Conservation (phyloP, 2,329 filamentous ascomycete genomes). For the Aaosphaeria pasadenensis region DNA sequence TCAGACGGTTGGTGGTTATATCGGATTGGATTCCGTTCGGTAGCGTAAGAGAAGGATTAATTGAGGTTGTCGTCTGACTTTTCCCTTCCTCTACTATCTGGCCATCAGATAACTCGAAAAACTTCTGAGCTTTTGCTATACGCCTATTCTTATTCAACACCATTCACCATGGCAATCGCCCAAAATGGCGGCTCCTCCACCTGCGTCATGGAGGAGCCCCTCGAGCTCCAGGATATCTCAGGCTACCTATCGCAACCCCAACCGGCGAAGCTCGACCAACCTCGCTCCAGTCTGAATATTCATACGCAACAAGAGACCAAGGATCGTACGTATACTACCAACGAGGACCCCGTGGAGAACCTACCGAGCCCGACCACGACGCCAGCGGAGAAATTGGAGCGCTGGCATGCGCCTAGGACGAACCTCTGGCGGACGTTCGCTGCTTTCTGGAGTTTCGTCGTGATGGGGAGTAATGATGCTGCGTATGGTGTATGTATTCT, state of each 20-base stretch:
- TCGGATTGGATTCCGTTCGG: too few relatives aligned
- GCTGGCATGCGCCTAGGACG: conserved; percentile 61
- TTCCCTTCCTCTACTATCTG: too few relatives aligned
- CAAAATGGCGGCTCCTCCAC: conserved; percentile 34
- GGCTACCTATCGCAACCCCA: conserved; percentile 15
- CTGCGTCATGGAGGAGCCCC: conserved; percentile 28
- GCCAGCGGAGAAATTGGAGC: conserved; percentile 45
- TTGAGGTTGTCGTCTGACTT: too few relatives aligned
- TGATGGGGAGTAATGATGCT: conserved; percentile 69
- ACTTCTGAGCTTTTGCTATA: too few relatives aligned
- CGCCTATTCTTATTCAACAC: too few relatives aligned
- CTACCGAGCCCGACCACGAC: conserved; percentile 47
- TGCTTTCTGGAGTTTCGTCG: conserved; percentile 60
- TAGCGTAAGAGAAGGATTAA: too few relatives aligned
- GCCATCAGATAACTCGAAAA: too few relatives aligned
- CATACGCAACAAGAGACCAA: conserved; percentile 12
- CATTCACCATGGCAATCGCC: conserved; percentile 15
- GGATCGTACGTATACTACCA: conserved; percentile 2
- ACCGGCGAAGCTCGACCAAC: conserved; percentile 14
- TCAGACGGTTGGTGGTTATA: too few relatives aligned
- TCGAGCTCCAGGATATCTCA: conserved; percentile 31
- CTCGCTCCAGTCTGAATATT: conserved; percentile 11
- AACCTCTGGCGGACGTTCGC: conserved; percentile 60
- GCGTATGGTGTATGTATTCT: conserved; percentile 55
- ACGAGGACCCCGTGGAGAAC: conserved; percentile 33